Base-by-base conservation (phyloP, 306 rosid genomes). In the Prunus mume region DNA sequence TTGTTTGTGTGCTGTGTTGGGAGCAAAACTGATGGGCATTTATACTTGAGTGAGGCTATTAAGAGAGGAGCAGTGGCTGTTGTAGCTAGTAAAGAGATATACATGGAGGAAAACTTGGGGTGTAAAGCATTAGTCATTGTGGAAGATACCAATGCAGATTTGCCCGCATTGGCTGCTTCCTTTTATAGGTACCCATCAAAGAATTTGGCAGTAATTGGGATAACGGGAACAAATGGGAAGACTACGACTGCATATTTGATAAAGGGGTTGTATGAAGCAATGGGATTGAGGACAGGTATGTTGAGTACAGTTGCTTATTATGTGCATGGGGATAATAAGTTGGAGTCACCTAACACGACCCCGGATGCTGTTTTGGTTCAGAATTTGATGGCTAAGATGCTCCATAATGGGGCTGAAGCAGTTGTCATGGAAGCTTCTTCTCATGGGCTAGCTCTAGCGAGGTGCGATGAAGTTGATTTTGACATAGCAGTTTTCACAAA, bases 41-140 rank as follows among this genome's bases (percentile, higher is more conserved):
- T 86, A 83, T 89, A 79, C 69, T 85, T 95, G 86, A 89, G 85
- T n/a, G 97, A 95, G 86, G 97, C 99, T 79, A 93, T 90, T 83
- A 95, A 95, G 90, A 89, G 97, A 86, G 93, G 97, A 18, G 97
- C 96, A 0, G 88, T 95, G 51, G 99, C 97, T 28, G 93, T 95
- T 30, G 97, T 95, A 18, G 96, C 97, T 0, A 92, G 97, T 71
- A 93, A 95, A 80, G 99, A 92, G 92, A 89, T 92, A 76, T 91
- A 88, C n/a, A 88, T 95, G 65, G 92, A 92, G 82, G 96, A 89
- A 56, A 92, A 90, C 50, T 80, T 90, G 76, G 97, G 91, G 46
- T 89, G 97, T 65, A 92, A 90, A 87, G 99, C 99, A 71, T 86
- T 92, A 87, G 97, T 92, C 64, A 86, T 95, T 73, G 97, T 95